Percentiles rank a stretch among this genome's conserved stretches.
Evolutionary conservation across 768 basidiomycete species (phyloP).

Genomic region (Agaricus sinodeliciosus): DNA sequence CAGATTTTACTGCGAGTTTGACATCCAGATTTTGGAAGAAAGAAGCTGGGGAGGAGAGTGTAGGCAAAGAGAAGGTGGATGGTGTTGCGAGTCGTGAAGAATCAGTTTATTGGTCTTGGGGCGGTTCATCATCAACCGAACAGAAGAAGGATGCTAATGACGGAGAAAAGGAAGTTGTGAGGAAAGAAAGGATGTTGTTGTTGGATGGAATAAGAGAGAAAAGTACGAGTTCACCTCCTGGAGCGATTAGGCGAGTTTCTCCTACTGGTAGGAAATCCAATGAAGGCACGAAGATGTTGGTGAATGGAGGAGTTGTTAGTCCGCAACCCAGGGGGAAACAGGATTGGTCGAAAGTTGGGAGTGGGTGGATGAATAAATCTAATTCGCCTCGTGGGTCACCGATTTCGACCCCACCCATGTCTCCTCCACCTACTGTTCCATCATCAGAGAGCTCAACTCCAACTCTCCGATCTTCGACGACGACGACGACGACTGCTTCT

Average conservation of each 20-base stretch:
- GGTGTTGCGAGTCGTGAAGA: neutral
- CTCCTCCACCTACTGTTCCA: too few species aligned
- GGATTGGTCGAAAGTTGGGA: neutral
- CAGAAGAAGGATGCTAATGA: neutral
- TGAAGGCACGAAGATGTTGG: neutral
- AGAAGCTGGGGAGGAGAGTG: neutral
- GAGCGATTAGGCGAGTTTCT: conserved; percentile 6
- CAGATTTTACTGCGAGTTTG: conserved; percentile 1
- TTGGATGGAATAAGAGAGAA: conserved; percentile 21
- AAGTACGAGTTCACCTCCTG: conserved; percentile 16
- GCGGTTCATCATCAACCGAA: neutral
- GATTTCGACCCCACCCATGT: too few species aligned
- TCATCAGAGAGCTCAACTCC: neutral
- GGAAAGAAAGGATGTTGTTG: neutral
- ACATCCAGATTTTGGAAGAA: neutral
- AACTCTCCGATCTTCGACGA: neutral
- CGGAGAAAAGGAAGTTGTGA: neutral
- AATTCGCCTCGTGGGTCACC: too few species aligned
- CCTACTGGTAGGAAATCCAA: conserved; percentile 4
- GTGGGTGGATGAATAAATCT: neutral
- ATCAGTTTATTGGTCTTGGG: conserved; percentile 18
- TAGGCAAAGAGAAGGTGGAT: neutral
- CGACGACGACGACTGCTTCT: neutral
- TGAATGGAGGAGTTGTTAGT: neutral
- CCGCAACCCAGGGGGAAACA: neutral